phyloP scores from a whole-genome alignment of 164 flowering plant genomes.

The Annona squamosa region DNA sequence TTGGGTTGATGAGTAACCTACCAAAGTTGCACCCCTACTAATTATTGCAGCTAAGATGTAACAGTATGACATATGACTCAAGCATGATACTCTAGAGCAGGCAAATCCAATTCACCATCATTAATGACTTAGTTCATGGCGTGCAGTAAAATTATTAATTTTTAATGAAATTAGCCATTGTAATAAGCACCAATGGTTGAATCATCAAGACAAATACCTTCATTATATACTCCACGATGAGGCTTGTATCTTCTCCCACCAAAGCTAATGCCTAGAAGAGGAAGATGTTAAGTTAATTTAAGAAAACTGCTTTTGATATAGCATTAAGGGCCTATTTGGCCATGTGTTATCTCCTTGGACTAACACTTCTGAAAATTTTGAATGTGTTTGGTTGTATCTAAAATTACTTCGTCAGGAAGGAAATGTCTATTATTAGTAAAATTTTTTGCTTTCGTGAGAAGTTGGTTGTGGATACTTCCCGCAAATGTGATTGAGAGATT shows the following conservation, averaged over 20 bases:
- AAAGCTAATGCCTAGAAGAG: slow-evolving; percentile 63
- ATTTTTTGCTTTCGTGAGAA: no score
- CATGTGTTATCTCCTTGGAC: no score
- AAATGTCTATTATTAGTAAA: background rate
- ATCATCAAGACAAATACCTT: slow-evolving; percentile 50
- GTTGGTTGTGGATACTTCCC: no score
- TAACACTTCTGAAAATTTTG: no score
- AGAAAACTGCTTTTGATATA: background rate
- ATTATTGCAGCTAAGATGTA: background rate
- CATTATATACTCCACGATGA: slow-evolving; percentile 74
- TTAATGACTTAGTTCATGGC: background rate
- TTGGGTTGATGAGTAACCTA: no score
- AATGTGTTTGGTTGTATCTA: no score
- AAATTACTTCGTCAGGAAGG: background rate
- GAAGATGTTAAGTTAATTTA: slow-evolving; percentile 1
- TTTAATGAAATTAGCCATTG: background rate
- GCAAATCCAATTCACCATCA: background rate
- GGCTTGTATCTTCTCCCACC: slow-evolving; percentile 64
- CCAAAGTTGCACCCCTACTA: no score
- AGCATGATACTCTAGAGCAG: background rate
- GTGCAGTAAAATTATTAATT: background rate
- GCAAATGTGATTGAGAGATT: no score
- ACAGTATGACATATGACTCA: background rate
- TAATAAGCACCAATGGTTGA: background rate
- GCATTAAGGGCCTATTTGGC: background rate